Percentiles rank a stretch among this genome's conserved stretches.
Evolutionary conservation across 1,284 basidiomycete genomes (phyloP).

Genomic region (Rugosomyces carneus): DNA sequence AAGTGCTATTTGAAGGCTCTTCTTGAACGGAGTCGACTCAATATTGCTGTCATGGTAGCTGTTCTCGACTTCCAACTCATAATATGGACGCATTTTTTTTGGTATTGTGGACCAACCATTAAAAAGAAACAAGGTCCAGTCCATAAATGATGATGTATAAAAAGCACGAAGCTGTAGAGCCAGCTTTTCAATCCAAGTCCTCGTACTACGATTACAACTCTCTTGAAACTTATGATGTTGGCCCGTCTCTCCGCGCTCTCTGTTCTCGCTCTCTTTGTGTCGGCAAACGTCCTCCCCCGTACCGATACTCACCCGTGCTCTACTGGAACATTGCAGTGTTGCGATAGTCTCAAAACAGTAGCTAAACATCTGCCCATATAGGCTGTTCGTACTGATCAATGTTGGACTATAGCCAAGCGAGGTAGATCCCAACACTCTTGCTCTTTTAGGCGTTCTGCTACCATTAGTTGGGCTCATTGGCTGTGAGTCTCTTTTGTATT

Average conservation of each 20-base stretch:
- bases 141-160: conserved; percentile 1
- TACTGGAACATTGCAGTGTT: conserved; percentile 12
- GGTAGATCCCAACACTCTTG: conserved; percentile 5
- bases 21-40: neutral
- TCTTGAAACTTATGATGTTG: conserved; percentile 7
- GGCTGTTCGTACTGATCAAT: too few species aligned
- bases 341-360: conserved; percentile 14
- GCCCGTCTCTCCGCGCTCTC: conserved; percentile 6
- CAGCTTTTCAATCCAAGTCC: conserved; percentile 3
- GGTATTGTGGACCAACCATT: too few species aligned
- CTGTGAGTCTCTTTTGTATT: conserved; percentile 11
- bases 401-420: conserved; percentile 2
- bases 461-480: conserved; percentile 17
- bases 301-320: conserved; percentile 10
- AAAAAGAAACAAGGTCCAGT: conserved; percentile 4
- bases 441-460: conserved; percentile 17
- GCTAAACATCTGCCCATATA: too few species aligned
- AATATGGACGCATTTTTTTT: too few species aligned
- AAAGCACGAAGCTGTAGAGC: conserved; percentile 9
- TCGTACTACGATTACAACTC: neutral
- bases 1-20: neutral
- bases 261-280: conserved; percentile 11
- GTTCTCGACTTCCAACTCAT: neutral
- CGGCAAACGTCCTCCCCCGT: conserved; percentile 13
- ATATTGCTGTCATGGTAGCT: neutral